phyloP scores from a whole-genome alignment of 2,329 filamentous ascomycete species.

The Harringtonia aguacate region DNA sequence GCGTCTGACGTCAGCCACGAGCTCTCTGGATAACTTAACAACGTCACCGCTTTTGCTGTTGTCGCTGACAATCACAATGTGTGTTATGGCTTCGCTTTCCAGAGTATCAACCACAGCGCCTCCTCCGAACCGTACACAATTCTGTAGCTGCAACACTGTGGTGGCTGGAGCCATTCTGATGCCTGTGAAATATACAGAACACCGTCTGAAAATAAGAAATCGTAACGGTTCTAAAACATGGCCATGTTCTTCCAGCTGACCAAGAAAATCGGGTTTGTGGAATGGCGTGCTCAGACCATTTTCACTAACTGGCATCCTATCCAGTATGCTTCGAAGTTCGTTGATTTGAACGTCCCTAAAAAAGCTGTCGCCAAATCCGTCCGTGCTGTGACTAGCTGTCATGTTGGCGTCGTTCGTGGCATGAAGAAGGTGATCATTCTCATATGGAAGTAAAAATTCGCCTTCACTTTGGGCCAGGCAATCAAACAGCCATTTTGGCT shows the following conservation, averaged over 20 bases:
- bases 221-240: slow-evolving; percentile 39
- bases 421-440: slow-evolving; percentile 60
- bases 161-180: slow-evolving; percentile 7
- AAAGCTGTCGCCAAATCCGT: slow-evolving; percentile 77
- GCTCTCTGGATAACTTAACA: slow-evolving; percentile 24
- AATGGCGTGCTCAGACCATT: slow-evolving; percentile 19
- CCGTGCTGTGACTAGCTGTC: slow-evolving; percentile 51
- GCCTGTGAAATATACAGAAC: slow-evolving; percentile 28
- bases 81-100: slow-evolving; percentile 50
- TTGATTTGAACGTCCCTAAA: slow-evolving; percentile 43
- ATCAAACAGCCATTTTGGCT: slow-evolving; percentile 74
- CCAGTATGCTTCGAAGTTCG: slow-evolving; percentile 30
- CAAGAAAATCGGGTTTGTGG: slow-evolving; percentile 34
- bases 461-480: slow-evolving; percentile 51
- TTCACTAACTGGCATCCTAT: slow-evolving; percentile 15
- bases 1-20: slow-evolving; percentile 25
- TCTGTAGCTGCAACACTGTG: slow-evolving; percentile 22
- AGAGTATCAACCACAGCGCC: slow-evolving; percentile 44
- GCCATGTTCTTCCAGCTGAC: slow-evolving; percentile 44
- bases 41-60: slow-evolving; percentile 12
- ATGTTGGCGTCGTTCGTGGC: slow-evolving; percentile 44
- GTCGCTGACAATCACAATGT: slow-evolving; percentile 51
- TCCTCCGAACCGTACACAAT: slow-evolving; percentile 58
- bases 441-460: slow-evolving; percentile 52
- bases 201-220: slow-evolving; percentile 41